Evolutionary conservation across 805 yeast species (phyloP), one percentile per base, ranked within the genome.

Genomic region (Metschnikowia cerradonensis): DNA sequence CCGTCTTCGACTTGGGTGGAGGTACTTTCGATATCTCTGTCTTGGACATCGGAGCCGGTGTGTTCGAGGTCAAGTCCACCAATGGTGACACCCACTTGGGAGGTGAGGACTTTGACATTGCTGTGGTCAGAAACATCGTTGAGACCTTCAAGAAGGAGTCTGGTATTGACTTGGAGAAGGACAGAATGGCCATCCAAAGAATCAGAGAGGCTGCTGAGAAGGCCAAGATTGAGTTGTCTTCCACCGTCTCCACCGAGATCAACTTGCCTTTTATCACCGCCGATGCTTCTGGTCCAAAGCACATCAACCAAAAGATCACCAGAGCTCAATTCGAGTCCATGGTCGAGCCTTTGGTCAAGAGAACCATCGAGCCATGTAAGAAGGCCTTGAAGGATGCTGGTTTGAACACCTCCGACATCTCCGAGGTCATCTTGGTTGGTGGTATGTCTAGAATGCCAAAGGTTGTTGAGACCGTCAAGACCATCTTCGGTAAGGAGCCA

Each of bases 21-120:
- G 97, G 97, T 84, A 90, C 97, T 66, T 90, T 90, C 71, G 97
- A 90, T 86, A 86, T 90, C 75, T 90, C 97, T 63, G 88, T 90
- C 70, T 81, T 90, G 68, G 97, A 91, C 80, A 91, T 90, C 65
- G 96, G 91, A 77, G 90, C 90, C 69, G 97, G 97, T 81, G 97
- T 90, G 60, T 90, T 90, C 66, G 97, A 90, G 81, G 97, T 90
- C 71, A 90, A 90, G 79, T 89, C 97, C 56, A 90, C 97, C 68
- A 91, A 91, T 76, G 97, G 95, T 84, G 94, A 88, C 76, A 88
- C 95, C 60, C 95, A 88, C 76, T 77, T 88, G 68, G 95, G 95
- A 77, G 95, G 95, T 79, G 95, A 88, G 77, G 95, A 88, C 75
- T 88, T 88, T 71, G 95, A 88, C 74, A 91, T 90, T 66, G 78